These are phyloP conservation scores for Neurospora sp. DNA, from an alignment of 495 filamentous ascomycete species.

Conservation along the genomic window DNA sequence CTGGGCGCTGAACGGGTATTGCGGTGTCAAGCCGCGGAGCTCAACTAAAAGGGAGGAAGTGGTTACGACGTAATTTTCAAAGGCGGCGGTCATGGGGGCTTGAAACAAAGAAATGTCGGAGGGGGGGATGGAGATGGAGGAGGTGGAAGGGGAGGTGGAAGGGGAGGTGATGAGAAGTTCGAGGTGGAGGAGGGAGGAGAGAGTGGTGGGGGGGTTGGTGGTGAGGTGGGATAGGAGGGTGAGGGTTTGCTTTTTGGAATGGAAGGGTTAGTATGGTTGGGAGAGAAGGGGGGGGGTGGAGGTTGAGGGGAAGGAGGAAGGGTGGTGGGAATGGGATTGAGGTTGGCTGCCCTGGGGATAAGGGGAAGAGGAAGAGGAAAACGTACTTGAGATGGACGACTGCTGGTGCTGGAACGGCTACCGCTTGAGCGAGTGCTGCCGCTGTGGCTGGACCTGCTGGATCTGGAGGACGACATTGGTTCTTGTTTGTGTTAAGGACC, in stretches of 20 bases:
- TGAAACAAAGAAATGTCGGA: constrained; percentile 47
- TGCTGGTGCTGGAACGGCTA: not conserved
- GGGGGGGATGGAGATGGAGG: constrained; percentile 56
- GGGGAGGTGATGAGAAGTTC: constrained; percentile 56
- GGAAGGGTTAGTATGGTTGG: not conserved
- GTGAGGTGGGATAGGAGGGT: constrained; percentile 52
- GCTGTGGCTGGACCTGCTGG: not conserved
- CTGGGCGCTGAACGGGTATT: constrained; percentile 64
- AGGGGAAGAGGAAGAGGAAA: not conserved
- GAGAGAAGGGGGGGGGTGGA: not conserved
- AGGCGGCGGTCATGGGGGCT: constrained; percentile 58
- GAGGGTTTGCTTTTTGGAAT: constrained; percentile 28
- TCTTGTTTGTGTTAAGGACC: not conserved
- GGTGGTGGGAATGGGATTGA: no score
- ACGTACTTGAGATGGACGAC: not conserved
- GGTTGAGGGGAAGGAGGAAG: not conserved
- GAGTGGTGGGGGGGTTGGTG: constrained; percentile 41
- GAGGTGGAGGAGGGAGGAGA: constrained; percentile 65
- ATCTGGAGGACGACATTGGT: constrained; percentile 6
- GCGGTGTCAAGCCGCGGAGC: constrained; percentile 55
- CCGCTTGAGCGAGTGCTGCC: not conserved
- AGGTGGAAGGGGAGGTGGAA: constrained; percentile 53
- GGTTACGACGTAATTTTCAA: constrained; percentile 62
- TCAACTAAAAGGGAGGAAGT: constrained; percentile 66
- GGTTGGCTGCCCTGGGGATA: no score